These are phyloP conservation scores for Drechslera avenae DNA, from an alignment of 2,329 filamentous ascomycete genomes.

Conservation along the genomic window DNA sequence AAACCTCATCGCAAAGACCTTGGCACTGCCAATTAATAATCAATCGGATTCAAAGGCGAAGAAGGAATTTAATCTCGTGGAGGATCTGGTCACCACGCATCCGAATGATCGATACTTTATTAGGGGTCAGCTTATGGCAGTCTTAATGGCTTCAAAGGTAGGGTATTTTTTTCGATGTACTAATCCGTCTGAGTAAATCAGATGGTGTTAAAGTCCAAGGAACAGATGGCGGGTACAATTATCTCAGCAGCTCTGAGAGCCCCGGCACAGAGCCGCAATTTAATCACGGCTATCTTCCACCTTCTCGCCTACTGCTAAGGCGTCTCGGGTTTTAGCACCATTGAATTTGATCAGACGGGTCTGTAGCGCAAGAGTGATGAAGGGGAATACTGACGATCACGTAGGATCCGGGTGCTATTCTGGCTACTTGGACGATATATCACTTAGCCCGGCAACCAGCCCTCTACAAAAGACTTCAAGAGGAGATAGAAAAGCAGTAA, in stretches of 20 bases:
- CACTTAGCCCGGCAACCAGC: conserved; percentile 3
- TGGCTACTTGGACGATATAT: conserved; percentile 8
- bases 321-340: no score
- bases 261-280: no score
- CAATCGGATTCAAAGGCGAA: conserved; percentile 4
- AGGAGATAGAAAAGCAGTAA: conserved; percentile 5
- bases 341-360: no score
- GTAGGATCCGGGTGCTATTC: conserved; percentile 9
- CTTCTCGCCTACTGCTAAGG: no score
- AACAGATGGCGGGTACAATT: no score
- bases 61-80: conserved; percentile 7
- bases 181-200: no score
- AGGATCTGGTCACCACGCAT: conserved; percentile 6
- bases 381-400: no score
- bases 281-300: no score
- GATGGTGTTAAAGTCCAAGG: no score
- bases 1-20: conserved; percentile 4
- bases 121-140: conserved; percentile 5
- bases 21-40: conserved; percentile 7
- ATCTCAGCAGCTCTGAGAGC: no score
- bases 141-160: conserved; percentile 8
- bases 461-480: conserved; percentile 1
- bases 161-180: no score
- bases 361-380: no score
- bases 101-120: conserved; percentile 9